These are phyloP conservation scores for Debaryomyces fabryi DNA, from an alignment of 1,139 yeast species.

Conservation along the genomic window DNA sequence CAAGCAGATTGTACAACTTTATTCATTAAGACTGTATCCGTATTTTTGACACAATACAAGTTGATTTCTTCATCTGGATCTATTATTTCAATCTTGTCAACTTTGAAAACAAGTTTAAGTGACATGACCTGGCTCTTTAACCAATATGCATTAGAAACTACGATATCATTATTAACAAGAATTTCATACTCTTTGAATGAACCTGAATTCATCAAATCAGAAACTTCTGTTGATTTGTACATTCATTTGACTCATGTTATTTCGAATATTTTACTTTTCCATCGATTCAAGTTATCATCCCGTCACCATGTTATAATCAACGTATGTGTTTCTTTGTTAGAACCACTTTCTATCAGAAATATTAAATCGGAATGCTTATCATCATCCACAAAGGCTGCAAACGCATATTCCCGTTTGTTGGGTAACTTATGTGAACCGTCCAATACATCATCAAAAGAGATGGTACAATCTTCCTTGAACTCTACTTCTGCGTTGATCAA, in stretches of 20 bases:
- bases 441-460: conserved; percentile 22
- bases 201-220: conserved; percentile 12
- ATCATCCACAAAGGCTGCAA: conserved; percentile 33
- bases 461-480: conserved; percentile 41
- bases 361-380: background rate
- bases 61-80: conserved; percentile 5
- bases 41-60: conserved; percentile 8
- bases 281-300: conserved; percentile 67
- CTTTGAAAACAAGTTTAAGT: conserved; percentile 44
- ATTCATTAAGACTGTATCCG: conserved; percentile 4
- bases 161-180: conserved; percentile 40
- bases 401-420: conserved; percentile 58
- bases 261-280: conserved; percentile 62
- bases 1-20: conserved; percentile 4
- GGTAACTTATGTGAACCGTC: conserved; percentile 75
- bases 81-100: conserved; percentile 14
- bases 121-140: conserved; percentile 60
- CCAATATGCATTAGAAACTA: conserved; percentile 68
- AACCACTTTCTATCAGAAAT: conserved; percentile 37
- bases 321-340: conserved; percentile 52
- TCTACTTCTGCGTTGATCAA: conserved; percentile 61
- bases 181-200: conserved; percentile 16
- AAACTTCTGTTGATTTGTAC: conserved; percentile 29
- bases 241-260: conserved; percentile 44
- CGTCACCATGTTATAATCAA: conserved; percentile 70